Conservation (phyloP, 2,329 filamentous ascomycete species). For the Trichoderma koningii region DNA sequence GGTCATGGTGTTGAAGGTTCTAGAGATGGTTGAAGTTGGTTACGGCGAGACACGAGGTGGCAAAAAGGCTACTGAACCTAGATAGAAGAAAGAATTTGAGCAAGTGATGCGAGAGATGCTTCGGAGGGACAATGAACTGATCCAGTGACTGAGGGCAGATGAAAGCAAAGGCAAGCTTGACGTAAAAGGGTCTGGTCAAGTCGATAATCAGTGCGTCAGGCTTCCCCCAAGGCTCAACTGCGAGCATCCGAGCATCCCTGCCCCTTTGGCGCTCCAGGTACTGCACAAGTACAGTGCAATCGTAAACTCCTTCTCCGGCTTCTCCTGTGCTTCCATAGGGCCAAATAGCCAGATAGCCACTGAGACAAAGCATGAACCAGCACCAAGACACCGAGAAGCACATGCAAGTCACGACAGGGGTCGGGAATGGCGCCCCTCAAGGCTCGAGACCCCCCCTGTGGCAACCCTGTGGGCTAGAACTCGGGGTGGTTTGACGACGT, state of each 20-base stretch:
- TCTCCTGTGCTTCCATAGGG: background rate
- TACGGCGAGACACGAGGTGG: constrained; percentile 1
- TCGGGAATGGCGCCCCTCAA: constrained; percentile 11
- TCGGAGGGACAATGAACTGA: background rate
- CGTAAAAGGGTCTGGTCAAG: background rate
- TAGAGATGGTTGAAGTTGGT: background rate
- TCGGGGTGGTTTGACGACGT: constrained; percentile 20
- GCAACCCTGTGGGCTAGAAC: background rate
- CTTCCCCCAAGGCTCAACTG: constrained; percentile 16
- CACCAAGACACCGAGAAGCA: background rate
- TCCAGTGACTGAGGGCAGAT: background rate
- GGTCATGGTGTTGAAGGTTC: too few relatives aligned
- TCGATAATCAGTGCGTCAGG: constrained; percentile 12
- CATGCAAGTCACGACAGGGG: constrained; percentile 18
- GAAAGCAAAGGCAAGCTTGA: constrained; percentile 2
- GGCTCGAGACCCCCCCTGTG: background rate
- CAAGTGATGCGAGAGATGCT: background rate
- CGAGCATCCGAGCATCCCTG: background rate
- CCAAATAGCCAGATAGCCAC: background rate
- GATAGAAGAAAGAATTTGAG: background rate
- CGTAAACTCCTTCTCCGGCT: background rate
- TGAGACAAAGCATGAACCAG: background rate
- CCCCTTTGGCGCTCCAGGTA: background rate
- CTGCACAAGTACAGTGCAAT: background rate
- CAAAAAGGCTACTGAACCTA: background rate